phyloP scores from a whole-genome alignment of 257 asterid genomes.

The Solanum infundibuliforme region DNA sequence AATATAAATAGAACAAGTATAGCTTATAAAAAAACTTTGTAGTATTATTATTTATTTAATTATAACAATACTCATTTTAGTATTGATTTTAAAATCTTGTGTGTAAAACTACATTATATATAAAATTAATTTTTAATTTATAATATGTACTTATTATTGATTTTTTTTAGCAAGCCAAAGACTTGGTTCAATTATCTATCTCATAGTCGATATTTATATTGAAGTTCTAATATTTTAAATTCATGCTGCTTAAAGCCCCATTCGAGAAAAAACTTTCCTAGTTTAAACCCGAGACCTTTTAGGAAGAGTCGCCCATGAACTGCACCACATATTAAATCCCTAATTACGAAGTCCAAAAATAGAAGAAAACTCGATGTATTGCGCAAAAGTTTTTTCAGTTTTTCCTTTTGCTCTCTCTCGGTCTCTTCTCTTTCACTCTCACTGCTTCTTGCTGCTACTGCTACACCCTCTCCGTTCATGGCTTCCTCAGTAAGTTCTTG shows the following conservation, averaged over 20 bases:
- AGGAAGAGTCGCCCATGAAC: neutral
- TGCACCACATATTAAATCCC: neutral
- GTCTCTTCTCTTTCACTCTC: neutral
- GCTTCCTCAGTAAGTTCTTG: neutral
- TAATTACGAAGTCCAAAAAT: neutral
- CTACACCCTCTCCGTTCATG: neutral
- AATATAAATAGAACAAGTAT: neutral
- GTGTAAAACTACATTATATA: neutral
- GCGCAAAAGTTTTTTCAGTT: neutral
- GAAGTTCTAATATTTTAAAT: no score
- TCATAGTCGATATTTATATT: no score
- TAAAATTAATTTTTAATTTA: neutral
- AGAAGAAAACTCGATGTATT: neutral
- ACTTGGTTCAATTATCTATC: neutral
- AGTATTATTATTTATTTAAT: neutral
- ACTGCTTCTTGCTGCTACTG: neutral
- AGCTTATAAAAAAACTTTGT: neutral
- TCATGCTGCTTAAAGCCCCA: no score
- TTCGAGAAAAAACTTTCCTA: no score
- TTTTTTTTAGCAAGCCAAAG: neutral
- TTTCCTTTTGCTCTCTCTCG: neutral
- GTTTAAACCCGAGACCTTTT: no score
- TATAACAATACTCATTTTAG: neutral
- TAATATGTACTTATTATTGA: neutral
- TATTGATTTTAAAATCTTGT: neutral